phyloP scores from a whole-genome alignment of 2,329 filamentous ascomycete genomes.

The Cladorrhinum sp. region DNA sequence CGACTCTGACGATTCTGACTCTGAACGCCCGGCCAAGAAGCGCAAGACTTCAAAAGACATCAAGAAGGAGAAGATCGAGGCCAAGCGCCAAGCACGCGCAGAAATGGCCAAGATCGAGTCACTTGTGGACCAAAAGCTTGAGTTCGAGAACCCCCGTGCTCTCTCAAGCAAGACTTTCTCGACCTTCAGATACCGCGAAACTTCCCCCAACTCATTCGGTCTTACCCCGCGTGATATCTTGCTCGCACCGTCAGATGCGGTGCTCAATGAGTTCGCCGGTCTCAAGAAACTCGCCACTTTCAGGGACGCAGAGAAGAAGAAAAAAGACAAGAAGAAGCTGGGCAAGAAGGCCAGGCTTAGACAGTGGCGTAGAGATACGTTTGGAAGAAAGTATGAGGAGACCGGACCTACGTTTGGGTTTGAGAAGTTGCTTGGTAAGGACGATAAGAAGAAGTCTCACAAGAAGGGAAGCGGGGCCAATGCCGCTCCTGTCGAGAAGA shows the following conservation, averaged over 20 bases:
- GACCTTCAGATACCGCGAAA: slow-evolving; percentile 90
- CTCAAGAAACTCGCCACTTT: slow-evolving; percentile 94
- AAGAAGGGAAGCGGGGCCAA: slow-evolving; percentile 26
- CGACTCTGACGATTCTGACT: slow-evolving; percentile 32
- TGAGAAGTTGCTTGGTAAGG: slow-evolving; percentile 36
- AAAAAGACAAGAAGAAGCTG: slow-evolving; percentile 79
- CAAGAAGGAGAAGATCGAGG: slow-evolving; percentile 55
- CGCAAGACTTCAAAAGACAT: slow-evolving; percentile 59
- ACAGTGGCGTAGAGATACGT: slow-evolving; percentile 73
- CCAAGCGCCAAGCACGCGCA: slow-evolving; percentile 70
- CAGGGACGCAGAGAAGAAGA: slow-evolving; percentile 84
- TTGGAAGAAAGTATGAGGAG: slow-evolving; percentile 56
- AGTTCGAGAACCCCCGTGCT: slow-evolving; percentile 65
- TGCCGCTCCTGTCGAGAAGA: slow-evolving; percentile 5
- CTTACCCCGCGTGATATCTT: slow-evolving; percentile 88
- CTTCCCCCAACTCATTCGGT: slow-evolving; percentile 84
- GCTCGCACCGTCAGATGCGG: slow-evolving; percentile 76
- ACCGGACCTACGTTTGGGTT: slow-evolving; percentile 59
- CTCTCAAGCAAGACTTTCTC: slow-evolving; percentile 38
- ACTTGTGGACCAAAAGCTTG: slow-evolving; percentile 77
- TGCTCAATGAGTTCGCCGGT: slow-evolving; percentile 85
- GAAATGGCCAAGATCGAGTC: slow-evolving; percentile 82
- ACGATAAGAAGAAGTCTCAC: slow-evolving; percentile 31
- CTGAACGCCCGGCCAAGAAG: slow-evolving; percentile 48
- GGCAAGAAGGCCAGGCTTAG: slow-evolving; percentile 89